Conservation (phyloP, 169 alveolate genomes). For the Eimeria falciformis region DNA sequence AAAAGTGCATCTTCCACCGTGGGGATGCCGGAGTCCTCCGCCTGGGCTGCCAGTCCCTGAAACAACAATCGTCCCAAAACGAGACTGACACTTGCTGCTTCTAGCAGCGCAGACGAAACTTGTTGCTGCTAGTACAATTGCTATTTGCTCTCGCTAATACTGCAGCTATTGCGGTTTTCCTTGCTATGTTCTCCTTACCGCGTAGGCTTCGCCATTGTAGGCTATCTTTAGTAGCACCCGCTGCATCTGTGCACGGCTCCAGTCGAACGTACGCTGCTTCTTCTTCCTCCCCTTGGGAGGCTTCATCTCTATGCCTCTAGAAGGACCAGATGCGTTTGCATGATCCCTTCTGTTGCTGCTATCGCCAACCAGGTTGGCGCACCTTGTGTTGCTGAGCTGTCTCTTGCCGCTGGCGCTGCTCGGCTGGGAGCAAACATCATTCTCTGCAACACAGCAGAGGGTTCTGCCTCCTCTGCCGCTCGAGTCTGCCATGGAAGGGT, state of each 20-base stretch:
- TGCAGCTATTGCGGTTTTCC: not conserved
- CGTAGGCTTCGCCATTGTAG: constrained; percentile 40
- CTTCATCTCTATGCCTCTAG: too few relatives aligned
- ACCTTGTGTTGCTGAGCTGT: too few relatives aligned
- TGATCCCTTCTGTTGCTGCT: too few relatives aligned
- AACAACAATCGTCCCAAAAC: not conserved
- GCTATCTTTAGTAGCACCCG: constrained; percentile 43
- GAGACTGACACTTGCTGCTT: not conserved
- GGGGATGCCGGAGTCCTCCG: constrained; percentile 34
- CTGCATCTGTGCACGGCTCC: constrained; percentile 20
- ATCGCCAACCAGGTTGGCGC: too few relatives aligned
- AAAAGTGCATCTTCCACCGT: constrained; percentile 53
- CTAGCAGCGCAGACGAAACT: not conserved
- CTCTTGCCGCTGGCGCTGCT: too few relatives aligned
- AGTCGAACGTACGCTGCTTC: constrained; percentile 18
- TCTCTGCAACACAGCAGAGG: too few relatives aligned
- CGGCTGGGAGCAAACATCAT: too few relatives aligned
- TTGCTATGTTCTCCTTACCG: not conserved
- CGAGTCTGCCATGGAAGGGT: too few relatives aligned
- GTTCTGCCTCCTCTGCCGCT: too few relatives aligned
- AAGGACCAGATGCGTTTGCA: too few relatives aligned
- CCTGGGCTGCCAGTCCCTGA: constrained; percentile 53
- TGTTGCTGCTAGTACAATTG: not conserved
- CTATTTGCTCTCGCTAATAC: not conserved
- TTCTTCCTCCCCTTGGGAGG: not conserved